phyloP scores from a whole-genome alignment of 2,329 filamentous ascomycete genomes.

The Clonostachys rosea region DNA sequence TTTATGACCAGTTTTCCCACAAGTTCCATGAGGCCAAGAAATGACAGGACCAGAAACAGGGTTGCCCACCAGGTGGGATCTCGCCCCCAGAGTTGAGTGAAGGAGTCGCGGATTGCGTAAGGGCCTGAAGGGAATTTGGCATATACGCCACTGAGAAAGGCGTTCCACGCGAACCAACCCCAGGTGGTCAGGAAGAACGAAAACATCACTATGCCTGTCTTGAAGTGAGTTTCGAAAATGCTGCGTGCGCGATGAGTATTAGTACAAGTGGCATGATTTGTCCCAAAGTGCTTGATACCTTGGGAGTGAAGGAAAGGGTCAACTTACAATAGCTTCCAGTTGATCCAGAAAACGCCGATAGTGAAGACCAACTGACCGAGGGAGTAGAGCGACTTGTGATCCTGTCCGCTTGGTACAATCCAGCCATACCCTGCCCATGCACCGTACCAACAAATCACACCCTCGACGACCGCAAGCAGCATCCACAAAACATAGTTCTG shows the following conservation, averaged over 20 bases:
- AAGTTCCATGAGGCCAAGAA: constrained; percentile 62
- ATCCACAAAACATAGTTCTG: constrained; percentile 74
- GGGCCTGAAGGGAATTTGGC: constrained; percentile 34
- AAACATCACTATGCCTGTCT: constrained; percentile 57
- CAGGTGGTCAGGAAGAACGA: constrained; percentile 53
- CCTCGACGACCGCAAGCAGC: constrained; percentile 66
- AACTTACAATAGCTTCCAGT: constrained; percentile 68
- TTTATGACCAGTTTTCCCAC: constrained; percentile 46
- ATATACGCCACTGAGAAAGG: constrained; percentile 65
- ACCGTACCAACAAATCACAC: constrained; percentile 69
- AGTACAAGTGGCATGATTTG: background rate
- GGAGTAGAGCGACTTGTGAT: constrained; percentile 64
- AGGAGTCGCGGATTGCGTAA: constrained; percentile 67
- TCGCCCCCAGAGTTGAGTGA: constrained; percentile 61
- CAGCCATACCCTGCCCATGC: constrained; percentile 46
- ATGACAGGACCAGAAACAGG: constrained; percentile 56
- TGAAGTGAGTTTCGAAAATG: constrained; percentile 74
- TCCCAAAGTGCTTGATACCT: background rate
- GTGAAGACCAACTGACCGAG: constrained; percentile 71
- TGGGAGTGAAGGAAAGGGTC: background rate
- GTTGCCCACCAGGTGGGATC: constrained; percentile 72
- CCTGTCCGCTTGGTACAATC: constrained; percentile 45
- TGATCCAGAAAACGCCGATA: constrained; percentile 67
- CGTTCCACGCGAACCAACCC: constrained; percentile 73
- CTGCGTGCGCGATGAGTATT: constrained; percentile 21